Conservation (phyloP, 768 basidiomycete species). For the Mycena polygramma region DNA sequence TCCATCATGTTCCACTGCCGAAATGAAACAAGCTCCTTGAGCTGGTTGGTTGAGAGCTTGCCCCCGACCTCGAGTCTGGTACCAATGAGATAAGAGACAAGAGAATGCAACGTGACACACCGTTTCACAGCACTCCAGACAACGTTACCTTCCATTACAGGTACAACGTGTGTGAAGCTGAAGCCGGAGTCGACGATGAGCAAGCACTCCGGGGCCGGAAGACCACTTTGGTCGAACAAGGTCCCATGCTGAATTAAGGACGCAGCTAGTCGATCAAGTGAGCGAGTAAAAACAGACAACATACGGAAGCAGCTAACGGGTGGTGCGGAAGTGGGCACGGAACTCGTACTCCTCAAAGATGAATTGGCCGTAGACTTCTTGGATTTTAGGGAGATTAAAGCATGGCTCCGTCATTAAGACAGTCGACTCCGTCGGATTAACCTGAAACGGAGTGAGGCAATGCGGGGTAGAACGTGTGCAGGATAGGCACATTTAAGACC, state of each 20-base stretch:
- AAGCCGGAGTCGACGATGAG: constrained; percentile 92
- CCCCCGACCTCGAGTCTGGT: constrained; percentile 93
- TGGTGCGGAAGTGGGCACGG: constrained; percentile 80
- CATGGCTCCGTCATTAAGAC: constrained; percentile 94
- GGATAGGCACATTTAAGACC: constrained; percentile 67
- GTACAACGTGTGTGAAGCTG: constrained; percentile 94
- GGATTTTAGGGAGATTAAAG: constrained; percentile 93
- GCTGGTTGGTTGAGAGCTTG: constrained; percentile 94
- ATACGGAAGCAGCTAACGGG: too few relatives aligned
- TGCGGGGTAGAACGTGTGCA: neutral
- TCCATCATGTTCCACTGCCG: too few relatives aligned
- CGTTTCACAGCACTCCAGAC: constrained; percentile 87
- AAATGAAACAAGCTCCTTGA: constrained; percentile 94
- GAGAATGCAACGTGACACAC: constrained; percentile 54
- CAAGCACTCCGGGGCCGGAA: constrained; percentile 79
- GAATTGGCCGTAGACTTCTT: constrained; percentile 95
- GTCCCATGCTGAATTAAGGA: constrained; percentile 80
- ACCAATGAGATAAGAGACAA: neutral
- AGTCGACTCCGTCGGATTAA: constrained; percentile 79
- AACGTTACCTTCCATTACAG: constrained; percentile 80
- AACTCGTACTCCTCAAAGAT: constrained; percentile 98
- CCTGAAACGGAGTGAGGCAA: constrained; percentile 53
- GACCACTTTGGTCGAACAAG: constrained; percentile 67
- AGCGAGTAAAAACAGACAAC: constrained; percentile 36
- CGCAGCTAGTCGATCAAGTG: constrained; percentile 67